Conservation (phyloP, 495 filamentous ascomycete genomes). For the Hypoxylon intermedium region DNA sequence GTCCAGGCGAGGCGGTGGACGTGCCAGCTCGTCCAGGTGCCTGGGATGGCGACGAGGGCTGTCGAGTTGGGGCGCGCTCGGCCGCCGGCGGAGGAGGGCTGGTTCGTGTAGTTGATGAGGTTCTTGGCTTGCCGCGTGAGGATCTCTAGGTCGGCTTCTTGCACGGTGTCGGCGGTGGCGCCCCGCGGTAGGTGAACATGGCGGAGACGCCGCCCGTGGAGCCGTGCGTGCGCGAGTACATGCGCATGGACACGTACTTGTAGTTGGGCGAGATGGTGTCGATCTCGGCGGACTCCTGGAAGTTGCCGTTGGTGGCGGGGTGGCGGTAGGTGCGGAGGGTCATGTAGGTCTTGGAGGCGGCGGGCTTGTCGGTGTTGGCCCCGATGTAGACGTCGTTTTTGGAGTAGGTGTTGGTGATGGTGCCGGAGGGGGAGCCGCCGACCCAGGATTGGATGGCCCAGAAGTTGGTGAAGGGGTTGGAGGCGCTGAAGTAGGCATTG, state of each 20-base stretch:
- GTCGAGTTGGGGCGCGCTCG: slow-evolving; percentile 52
- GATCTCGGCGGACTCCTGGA: slow-evolving; percentile 64
- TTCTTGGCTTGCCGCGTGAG: slow-evolving; percentile 62
- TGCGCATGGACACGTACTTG: slow-evolving; percentile 66
- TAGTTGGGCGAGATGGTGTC: slow-evolving; percentile 60
- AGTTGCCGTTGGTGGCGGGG: slow-evolving; percentile 37
- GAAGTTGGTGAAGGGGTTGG: slow-evolving; percentile 54
- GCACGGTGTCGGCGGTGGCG: slow-evolving; percentile 51
- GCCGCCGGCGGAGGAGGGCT: slow-evolving; percentile 61
- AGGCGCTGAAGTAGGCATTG: slow-evolving; percentile 50
- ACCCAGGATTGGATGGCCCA: slow-evolving; percentile 67
- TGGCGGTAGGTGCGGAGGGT: slow-evolving; percentile 61
- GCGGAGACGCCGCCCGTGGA: slow-evolving; percentile 67
- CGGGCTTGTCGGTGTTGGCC: slow-evolving; percentile 44
- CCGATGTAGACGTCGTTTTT: slow-evolving; percentile 70
- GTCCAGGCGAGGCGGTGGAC: slow-evolving; percentile 78
- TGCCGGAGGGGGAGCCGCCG: slow-evolving; percentile 49
- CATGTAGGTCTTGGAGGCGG: slow-evolving; percentile 52
- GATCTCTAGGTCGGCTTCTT: slow-evolving; percentile 81
- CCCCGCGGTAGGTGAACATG: slow-evolving; percentile 68
- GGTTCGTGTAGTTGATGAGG: slow-evolving; percentile 75
- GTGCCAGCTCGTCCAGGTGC: slow-evolving; percentile 69
- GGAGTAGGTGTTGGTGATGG: slow-evolving; percentile 65
- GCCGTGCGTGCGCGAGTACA: slow-evolving; percentile 61
- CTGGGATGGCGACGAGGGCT: slow-evolving; percentile 42